Conservation (phyloP, 164 flowering plant genomes). For the Chimonanthus praecox region DNA sequence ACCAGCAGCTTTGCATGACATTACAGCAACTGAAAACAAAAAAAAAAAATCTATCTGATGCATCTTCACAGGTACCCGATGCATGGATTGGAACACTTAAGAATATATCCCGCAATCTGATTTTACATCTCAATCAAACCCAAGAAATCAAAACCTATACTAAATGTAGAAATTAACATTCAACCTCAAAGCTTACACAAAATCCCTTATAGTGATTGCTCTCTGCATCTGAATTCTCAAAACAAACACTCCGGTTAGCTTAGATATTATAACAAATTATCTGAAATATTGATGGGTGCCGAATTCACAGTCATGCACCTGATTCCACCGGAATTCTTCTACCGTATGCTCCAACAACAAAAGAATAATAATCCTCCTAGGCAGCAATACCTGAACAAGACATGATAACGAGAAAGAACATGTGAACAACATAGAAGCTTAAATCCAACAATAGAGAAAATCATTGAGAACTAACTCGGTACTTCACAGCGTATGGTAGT, state of each 20-base stretch:
- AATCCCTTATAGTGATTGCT: slow-evolving; percentile 35
- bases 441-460: not conserved
- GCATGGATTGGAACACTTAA: slow-evolving; percentile 29
- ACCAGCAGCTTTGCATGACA: slow-evolving; percentile 25
- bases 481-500: not conserved
- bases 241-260: slow-evolving; percentile 38
- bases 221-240: slow-evolving; percentile 33
- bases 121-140: slow-evolving; percentile 70
- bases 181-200: slow-evolving; percentile 47
- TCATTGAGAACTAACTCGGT: not conserved
- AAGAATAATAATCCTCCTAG: slow-evolving; percentile 38
- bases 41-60: slow-evolving; percentile 3
- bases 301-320: slow-evolving; percentile 39
- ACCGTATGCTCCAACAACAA: slow-evolving; percentile 31
- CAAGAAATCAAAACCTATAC: slow-evolving; percentile 43
- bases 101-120: slow-evolving; percentile 60
- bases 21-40: slow-evolving; percentile 5
- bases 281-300: slow-evolving; percentile 25
- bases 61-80: slow-evolving; percentile 32
- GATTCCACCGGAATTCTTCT: slow-evolving; percentile 37
- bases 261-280: slow-evolving; percentile 32
- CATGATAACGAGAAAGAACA: slow-evolving; percentile 1
- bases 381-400: slow-evolving; percentile 70
- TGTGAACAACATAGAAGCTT: not conserved
- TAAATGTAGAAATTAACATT: slow-evolving; percentile 16